Evolutionary conservation across 352 stramenopile genomes (phyloP).

Genomic region (Hyphochytrium catenoides): DNA sequence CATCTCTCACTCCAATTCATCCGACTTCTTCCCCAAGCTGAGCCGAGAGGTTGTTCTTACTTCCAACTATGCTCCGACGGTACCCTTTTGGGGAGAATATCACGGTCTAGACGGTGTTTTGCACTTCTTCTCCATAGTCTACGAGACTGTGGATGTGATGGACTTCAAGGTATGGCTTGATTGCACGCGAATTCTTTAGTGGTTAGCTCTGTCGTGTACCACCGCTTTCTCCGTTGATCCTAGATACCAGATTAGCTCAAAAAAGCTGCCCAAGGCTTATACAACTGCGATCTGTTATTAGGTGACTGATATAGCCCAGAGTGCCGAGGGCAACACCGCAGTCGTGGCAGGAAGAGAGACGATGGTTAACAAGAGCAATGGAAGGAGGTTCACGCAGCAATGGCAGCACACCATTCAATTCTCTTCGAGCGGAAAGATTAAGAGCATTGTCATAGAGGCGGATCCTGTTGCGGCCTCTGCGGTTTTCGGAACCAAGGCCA

Average conservation of each 20-base stretch:
- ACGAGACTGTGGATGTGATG: slow-evolving; percentile 63
- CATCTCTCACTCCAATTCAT: slow-evolving; percentile 58
- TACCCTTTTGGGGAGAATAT: slow-evolving; percentile 65
- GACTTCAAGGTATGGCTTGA: too few relatives aligned
- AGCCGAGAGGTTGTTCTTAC: slow-evolving; percentile 50
- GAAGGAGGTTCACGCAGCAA: slow-evolving; percentile 61
- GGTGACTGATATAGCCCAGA: slow-evolving; percentile 59
- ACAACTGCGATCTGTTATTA: too few relatives aligned
- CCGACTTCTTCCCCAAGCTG: slow-evolving; percentile 63
- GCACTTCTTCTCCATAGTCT: slow-evolving; percentile 66
- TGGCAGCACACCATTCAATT: slow-evolving; percentile 72
- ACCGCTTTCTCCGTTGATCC: too few relatives aligned
- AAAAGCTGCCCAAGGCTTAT: too few relatives aligned
- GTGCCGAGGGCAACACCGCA: slow-evolving; percentile 45
- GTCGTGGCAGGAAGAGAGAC: slow-evolving; percentile 54
- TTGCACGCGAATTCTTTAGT: too few relatives aligned
- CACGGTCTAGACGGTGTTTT: slow-evolving; percentile 56
- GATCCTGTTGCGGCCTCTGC: slow-evolving; percentile 54
- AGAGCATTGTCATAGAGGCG: slow-evolving; percentile 52
- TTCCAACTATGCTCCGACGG: slow-evolving; percentile 58
- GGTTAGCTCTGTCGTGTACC: too few relatives aligned
- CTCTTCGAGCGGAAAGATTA: slow-evolving; percentile 46
- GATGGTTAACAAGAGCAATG: slow-evolving; percentile 64
- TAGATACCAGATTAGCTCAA: too few relatives aligned
- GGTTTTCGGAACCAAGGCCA: slow-evolving; percentile 60